phyloP scores from a whole-genome alignment of 371 early-diverging fungal genomes.

The Globomyces sp. region DNA sequence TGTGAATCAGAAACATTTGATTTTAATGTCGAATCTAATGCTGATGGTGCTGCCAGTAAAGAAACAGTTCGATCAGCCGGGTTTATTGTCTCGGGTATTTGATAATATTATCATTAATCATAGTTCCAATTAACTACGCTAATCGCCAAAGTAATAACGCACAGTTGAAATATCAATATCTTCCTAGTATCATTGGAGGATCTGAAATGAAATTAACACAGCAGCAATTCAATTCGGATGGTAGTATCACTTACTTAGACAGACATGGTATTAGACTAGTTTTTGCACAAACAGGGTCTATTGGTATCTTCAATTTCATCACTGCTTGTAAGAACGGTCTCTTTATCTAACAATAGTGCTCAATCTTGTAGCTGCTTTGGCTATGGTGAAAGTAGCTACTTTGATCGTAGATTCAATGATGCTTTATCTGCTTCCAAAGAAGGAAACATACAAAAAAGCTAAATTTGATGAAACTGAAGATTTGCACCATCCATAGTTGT shows the following conservation, averaged over 20 bases:
- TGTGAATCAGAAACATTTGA: neutral
- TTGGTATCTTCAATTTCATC: constrained; percentile 54
- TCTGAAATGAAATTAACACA: constrained; percentile 55
- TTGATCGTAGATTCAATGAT: constrained; percentile 53
- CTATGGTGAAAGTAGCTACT: constrained; percentile 54
- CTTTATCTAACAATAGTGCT: constrained; percentile 36
- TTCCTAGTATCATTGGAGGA: constrained; percentile 29
- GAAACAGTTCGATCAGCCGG: constrained; percentile 9
- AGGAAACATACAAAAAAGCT: constrained; percentile 39
- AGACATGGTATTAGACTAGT: constrained; percentile 57
- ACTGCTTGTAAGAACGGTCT: too few relatives aligned
- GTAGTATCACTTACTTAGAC: constrained; percentile 42
- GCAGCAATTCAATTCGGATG: constrained; percentile 39
- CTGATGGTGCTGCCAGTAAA: neutral
- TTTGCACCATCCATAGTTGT: too few relatives aligned
- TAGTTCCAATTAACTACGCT: constrained; percentile 27
- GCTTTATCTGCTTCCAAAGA: constrained; percentile 49
- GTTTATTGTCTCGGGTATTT: constrained; percentile 2
- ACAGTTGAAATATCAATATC: neutral
- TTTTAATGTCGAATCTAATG: constrained; percentile 2
- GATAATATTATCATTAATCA: constrained; percentile 7
- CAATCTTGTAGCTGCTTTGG: constrained; percentile 54
- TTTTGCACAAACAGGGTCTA: constrained; percentile 49
- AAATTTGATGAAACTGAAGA: constrained; percentile 44
- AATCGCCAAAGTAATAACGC: constrained; percentile 11